Evolutionary conservation across 805 yeast species (phyloP), one percentile per base, ranked within the genome.

Genomic region (Wickerhamiella hasegawae): DNA sequence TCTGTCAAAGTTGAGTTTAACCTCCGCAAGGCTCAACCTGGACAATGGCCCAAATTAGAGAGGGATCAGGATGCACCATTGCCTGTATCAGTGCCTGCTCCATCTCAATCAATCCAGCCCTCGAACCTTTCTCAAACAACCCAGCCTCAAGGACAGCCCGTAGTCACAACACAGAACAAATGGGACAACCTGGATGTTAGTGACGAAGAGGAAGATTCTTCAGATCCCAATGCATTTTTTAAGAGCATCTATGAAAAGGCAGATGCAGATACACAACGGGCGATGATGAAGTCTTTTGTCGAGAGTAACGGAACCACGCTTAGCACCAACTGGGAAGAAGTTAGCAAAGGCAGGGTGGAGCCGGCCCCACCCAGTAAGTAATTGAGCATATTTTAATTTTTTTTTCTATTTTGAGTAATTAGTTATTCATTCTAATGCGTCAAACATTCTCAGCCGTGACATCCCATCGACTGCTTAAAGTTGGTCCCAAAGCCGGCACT

Each of bases 241-340:
- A 69, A 72, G 45, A 65, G 72, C 43, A 51, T 90, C 9, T 90
- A 78, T 57, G 66, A 67, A 19, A 74, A 68, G 43, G 87, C 93
- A 0, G 93, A 84, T 51, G 90, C 79, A 5, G 95, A 90, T 48
- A 76, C 93, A 1, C 64, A 63, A 45, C 65, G 92, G 34, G 99
- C 99, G 2, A 90, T 90, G 97, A 78, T 82, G 93, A 90, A 90
- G 59, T 81, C 94, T 35, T 90, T 70, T 48, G 65, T 72, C n/a
- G 95, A 90, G 57, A 80, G 94, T 46, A 78, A 80, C 47, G 99
- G 99, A 16, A 90, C 98, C 0, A 72, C 93, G 2, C 62, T 90
- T 39, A 81, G 93, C 31, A 90, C 98, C 3, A 80, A 82, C 51
- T 90, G 99, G 99, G 68, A 60, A 9, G 94, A 83, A 40, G 97